These are phyloP conservation scores for Herpetomonas samuelpessoai DNA, from an alignment of 208 protist species.

Conservation along the genomic window DNA sequence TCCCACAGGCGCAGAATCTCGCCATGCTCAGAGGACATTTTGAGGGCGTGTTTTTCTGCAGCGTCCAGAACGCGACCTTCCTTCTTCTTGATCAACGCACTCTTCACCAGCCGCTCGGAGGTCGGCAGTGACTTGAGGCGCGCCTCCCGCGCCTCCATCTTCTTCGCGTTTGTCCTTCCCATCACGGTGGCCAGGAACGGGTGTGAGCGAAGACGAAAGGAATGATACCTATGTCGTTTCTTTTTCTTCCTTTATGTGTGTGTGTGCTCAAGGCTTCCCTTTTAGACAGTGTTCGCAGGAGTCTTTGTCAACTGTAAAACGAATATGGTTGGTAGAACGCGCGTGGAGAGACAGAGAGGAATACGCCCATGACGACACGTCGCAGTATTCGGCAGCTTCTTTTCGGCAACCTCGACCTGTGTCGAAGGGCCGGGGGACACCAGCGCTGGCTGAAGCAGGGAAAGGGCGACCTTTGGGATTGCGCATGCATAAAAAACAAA, in stretches of 20 bases:
- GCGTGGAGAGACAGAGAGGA: too few species aligned
- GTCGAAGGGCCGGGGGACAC: too few species aligned
- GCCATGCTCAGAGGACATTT: conserved; percentile 86
- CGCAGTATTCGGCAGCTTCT: too few species aligned
- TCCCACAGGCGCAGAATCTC: conserved; percentile 89
- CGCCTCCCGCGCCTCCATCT: conserved; percentile 59
- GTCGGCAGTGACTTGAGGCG: conserved; percentile 67
- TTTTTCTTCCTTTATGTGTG: too few species aligned
- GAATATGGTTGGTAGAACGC: too few species aligned
- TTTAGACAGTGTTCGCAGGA: neutral
- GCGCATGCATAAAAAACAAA: too few species aligned
- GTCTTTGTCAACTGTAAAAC: too few species aligned
- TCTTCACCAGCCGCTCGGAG: conserved; percentile 72
- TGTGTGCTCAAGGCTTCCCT: too few species aligned
- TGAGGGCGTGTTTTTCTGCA: conserved; percentile 84
- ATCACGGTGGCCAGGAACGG: conserved; percentile 22
- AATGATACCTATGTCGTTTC: neutral
- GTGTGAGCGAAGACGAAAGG: neutral
- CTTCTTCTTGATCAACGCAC: conserved; percentile 86
- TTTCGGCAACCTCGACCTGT: too few species aligned
- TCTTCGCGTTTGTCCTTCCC: conserved; percentile 80
- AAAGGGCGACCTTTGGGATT: too few species aligned
- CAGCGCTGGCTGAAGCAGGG: too few species aligned
- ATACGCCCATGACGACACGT: too few species aligned
- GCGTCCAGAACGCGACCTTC: conserved; percentile 82